phyloP scores from a whole-genome alignment of 495 filamentous ascomycete genomes.

The Penicillium subrubescens region DNA sequence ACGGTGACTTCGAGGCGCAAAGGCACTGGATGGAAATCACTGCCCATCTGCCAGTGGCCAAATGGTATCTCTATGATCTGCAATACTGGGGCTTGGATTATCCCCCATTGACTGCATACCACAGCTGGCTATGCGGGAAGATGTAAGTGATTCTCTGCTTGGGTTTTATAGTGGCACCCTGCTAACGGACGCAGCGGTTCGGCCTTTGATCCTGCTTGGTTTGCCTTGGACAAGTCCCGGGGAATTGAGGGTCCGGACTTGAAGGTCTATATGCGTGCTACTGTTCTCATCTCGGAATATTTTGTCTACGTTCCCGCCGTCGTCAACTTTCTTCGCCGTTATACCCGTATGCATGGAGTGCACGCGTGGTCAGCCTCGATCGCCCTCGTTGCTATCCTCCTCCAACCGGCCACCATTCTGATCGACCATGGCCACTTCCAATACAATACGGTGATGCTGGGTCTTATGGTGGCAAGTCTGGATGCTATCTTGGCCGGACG shows the following conservation, averaged over 20 bases:
- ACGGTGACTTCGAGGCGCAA: constrained; percentile 97
- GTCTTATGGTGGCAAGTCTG: constrained; percentile 80
- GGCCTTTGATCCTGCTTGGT: constrained; percentile 80
- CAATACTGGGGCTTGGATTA: constrained; percentile 98
- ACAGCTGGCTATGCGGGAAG: constrained; percentile 90
- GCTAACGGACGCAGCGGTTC: constrained; percentile 57
- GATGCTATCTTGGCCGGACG: constrained; percentile 84
- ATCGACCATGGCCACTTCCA: constrained; percentile 99
- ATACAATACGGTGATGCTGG: constrained; percentile 98
- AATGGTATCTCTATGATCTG: constrained; percentile 97
- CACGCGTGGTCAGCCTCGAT: constrained; percentile 77
- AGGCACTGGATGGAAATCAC: constrained; percentile 99
- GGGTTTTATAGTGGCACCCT: background rate
- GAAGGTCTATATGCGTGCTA: constrained; percentile 94
- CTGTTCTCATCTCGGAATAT: constrained; percentile 87
- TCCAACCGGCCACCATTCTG: constrained; percentile 90
- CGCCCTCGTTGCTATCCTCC: constrained; percentile 83
- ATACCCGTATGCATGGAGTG: constrained; percentile 70
- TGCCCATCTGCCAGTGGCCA: constrained; percentile 79
- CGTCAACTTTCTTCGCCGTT: constrained; percentile 78
- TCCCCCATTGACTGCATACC: constrained; percentile 94
- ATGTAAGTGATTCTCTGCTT: constrained; percentile 52
- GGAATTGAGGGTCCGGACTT: constrained; percentile 74
- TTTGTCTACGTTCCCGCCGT: constrained; percentile 83
- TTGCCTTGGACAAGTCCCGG: constrained; percentile 81